Evolutionary conservation across 2,329 filamentous ascomycete species (phyloP).

Genomic region (Corynespora cassiicola): DNA sequence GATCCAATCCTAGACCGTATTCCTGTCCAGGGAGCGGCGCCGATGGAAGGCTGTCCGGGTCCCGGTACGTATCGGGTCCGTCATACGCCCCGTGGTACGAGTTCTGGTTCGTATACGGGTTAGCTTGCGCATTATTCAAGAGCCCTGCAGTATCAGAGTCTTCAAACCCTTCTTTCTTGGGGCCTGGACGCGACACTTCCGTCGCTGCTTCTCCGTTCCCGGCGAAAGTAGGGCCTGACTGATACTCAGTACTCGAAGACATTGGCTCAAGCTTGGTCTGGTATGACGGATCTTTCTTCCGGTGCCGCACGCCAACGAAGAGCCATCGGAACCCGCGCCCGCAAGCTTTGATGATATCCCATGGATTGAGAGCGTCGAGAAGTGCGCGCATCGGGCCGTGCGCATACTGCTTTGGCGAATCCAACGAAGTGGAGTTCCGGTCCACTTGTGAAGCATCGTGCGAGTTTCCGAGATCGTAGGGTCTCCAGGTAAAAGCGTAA

Average conservation of each 20-base stretch:
- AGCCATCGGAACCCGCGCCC: conserved; percentile 82
- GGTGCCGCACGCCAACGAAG: conserved; percentile 72
- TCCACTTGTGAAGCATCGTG: conserved; percentile 28
- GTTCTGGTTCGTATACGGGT: conserved; percentile 25
- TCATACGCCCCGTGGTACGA: conserved; percentile 13
- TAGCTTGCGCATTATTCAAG: conserved; percentile 30
- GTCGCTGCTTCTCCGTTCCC: conserved; percentile 26
- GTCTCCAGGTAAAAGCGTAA: conserved; percentile 80
- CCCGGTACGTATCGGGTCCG: conserved; percentile 11
- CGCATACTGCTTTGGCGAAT: conserved; percentile 53
- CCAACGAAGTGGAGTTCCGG: conserved; percentile 15
- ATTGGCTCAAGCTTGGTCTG: conserved; percentile 27
- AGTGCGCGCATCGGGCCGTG: conserved; percentile 72
- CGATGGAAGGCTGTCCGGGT: conserved; percentile 27
- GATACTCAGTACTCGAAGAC: conserved; percentile 20
- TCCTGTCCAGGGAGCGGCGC: conserved; percentile 30
- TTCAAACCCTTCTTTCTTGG: conserved; percentile 27
- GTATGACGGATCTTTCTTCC: conserved; percentile 54
- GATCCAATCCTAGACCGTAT: conserved; percentile 24
- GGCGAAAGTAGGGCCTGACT: conserved; percentile 30
- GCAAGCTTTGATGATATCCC: conserved; percentile 83
- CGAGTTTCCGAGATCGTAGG: conserved; percentile 60
- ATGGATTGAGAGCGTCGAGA: conserved; percentile 76
- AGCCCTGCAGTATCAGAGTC: conserved; percentile 32
- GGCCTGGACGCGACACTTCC: conserved; percentile 11